A percentile compares a stretch with the other conserved stretches of the same genome.
Conservation (phyloP, 139 green algal genomes). For the Chlamydomonas incerta region DNA sequence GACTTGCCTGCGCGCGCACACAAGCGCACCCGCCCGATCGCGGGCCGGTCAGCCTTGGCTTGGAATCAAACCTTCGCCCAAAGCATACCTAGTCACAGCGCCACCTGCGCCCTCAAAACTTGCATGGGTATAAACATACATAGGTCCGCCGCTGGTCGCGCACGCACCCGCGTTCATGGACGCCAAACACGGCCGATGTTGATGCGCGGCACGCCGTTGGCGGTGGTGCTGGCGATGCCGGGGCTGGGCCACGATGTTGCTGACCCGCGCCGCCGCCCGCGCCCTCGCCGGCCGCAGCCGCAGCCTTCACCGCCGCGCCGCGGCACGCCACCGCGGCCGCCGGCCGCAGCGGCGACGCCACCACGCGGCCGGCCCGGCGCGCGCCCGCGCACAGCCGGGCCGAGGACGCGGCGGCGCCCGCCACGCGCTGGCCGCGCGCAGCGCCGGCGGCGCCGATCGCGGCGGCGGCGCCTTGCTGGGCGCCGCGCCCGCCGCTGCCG, state of each 20-base stretch:
- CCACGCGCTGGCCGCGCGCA: not conserved
- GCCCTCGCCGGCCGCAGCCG: not conserved
- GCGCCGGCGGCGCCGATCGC: not conserved
- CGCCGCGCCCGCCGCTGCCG: too few relatives aligned
- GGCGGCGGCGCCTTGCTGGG: too few relatives aligned
- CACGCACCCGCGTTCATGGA: slow-evolving; percentile 80
- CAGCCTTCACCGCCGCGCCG: not conserved
- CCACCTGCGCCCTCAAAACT: too few relatives aligned
- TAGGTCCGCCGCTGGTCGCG: too few relatives aligned
- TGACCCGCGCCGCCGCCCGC: too few relatives aligned
- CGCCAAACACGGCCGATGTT: slow-evolving; percentile 79
- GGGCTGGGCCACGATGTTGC: not conserved
- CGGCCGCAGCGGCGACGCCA: not conserved
- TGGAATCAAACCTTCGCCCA: too few relatives aligned
- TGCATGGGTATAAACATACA: too few relatives aligned
- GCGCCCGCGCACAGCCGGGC: not conserved
- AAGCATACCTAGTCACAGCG: too few relatives aligned
- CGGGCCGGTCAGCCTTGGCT: too few relatives aligned
- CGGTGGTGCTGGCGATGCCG: not conserved
- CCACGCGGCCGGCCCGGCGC: not conserved
- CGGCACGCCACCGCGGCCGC: not conserved
- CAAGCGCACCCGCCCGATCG: too few relatives aligned
- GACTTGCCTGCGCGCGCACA: slow-evolving; percentile 1
- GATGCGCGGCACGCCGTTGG: slow-evolving; percentile 66
- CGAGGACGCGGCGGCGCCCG: not conserved